Percentiles rank a stretch among this genome's conserved stretches.
phyloP scores from a whole-genome alignment of 257 asterid genomes.

The Primulina huaijiensis region DNA sequence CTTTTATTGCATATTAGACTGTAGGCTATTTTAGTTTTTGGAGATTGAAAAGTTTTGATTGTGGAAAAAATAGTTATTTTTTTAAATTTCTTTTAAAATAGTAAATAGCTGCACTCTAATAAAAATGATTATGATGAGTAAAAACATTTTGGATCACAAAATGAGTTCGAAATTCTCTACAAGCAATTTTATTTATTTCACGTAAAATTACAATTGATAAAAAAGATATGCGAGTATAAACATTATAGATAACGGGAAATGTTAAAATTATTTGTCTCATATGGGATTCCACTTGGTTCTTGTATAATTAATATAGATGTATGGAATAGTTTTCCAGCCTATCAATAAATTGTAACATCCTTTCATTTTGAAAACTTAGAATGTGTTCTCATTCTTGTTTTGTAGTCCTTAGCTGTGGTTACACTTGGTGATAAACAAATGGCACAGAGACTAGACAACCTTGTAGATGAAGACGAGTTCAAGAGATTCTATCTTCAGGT shows the following conservation, averaged over 20 bases:
- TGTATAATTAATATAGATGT: neutral
- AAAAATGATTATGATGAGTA: neutral
- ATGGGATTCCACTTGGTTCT: neutral
- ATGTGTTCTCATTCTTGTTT: slow-evolving; percentile 21
- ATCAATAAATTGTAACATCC: slow-evolving; percentile 15
- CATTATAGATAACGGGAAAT: neutral
- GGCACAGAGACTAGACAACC: slow-evolving; percentile 95
- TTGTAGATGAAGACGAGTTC: slow-evolving; percentile 89
- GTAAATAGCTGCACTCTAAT: too few species aligned
- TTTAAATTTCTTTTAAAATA: too few species aligned
- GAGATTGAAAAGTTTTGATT: neutral
- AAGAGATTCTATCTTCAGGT: slow-evolving; percentile 99
- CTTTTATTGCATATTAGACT: slow-evolving; percentile 5
- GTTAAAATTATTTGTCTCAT: neutral
- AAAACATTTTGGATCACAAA: neutral
- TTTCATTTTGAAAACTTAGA: slow-evolving; percentile 11
- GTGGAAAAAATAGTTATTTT: neutral
- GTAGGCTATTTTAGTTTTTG: neutral
- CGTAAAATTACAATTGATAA: too few species aligned
- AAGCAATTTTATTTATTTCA: neutral
- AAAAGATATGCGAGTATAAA: too few species aligned
- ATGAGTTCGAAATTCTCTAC: neutral
- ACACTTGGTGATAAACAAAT: slow-evolving; percentile 94
- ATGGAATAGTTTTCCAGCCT: slow-evolving; percentile 7
- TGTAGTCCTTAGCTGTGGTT: slow-evolving; percentile 84